Percentiles rank a stretch among this genome's conserved stretches.
phyloP scores from a whole-genome alignment of 208 protist species.

The Wallacemonas sp. region DNA sequence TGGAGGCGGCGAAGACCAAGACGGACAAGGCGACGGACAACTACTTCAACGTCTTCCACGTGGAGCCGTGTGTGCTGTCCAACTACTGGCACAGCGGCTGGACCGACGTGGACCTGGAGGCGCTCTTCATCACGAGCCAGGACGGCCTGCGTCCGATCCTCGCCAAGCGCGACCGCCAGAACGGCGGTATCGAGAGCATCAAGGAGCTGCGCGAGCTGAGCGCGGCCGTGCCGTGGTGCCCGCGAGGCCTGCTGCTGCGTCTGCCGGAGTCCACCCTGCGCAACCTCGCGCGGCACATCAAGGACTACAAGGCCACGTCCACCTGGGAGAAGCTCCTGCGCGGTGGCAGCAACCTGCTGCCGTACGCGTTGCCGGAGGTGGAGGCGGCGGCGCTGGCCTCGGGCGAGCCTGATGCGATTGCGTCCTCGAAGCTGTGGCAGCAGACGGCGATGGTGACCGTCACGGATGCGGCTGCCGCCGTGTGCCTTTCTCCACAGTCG shows the following conservation, averaged over 20 bases:
- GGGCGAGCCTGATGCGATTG: constrained; percentile 14
- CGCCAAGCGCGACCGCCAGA: constrained; percentile 65
- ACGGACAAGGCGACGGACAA: constrained; percentile 29
- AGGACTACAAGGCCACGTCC: constrained; percentile 34
- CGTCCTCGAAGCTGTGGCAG: constrained; percentile 34
- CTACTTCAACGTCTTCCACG: constrained; percentile 77
- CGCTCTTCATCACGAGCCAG: constrained; percentile 68
- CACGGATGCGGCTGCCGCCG: constrained; percentile 51
- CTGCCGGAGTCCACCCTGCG: constrained; percentile 48
- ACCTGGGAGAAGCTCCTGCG: constrained; percentile 56
- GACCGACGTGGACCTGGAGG: constrained; percentile 65
- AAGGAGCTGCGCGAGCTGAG: constrained; percentile 68
- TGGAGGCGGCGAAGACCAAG: constrained; percentile 39
- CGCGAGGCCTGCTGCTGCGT: constrained; percentile 48
- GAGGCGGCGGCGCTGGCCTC: constrained; percentile 24
- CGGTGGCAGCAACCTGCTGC: constrained; percentile 47
- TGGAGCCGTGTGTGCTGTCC: constrained; percentile 76
- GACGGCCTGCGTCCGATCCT: constrained; percentile 63
- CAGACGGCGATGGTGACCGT: constrained; percentile 62
- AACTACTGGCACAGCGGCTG: constrained; percentile 77
- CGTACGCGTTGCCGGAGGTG: constrained; percentile 31
- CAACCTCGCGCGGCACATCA: constrained; percentile 39
- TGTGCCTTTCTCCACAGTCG: constrained; percentile 66
- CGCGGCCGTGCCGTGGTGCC: constrained; percentile 38
- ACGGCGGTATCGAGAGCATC: constrained; percentile 67